Percentiles rank a stretch among this genome's conserved stretches.
phyloP scores from a whole-genome alignment of 2,329 filamentous ascomycete genomes.

The Chrysoporthe puriensis region DNA sequence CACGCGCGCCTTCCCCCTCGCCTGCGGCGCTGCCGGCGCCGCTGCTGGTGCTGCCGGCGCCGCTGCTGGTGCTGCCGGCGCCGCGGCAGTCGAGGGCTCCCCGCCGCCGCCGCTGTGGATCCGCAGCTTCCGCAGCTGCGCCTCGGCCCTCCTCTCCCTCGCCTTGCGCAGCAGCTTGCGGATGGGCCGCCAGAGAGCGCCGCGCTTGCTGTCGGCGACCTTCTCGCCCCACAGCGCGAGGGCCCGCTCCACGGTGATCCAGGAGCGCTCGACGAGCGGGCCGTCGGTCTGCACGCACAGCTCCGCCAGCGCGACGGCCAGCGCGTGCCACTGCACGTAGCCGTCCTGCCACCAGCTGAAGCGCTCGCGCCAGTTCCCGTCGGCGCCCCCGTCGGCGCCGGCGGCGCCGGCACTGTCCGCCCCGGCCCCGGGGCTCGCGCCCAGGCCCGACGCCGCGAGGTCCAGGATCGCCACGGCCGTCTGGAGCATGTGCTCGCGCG shows the following conservation, averaged over 20 bases:
- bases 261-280: constrained; percentile 51
- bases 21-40: neutral
- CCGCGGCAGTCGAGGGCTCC: neutral
- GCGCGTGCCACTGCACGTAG: constrained; percentile 59
- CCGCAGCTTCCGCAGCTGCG: constrained; percentile 35
- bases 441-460: constrained; percentile 38
- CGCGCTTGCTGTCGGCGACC: constrained; percentile 54
- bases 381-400: too few relatives aligned
- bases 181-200: constrained; percentile 58
- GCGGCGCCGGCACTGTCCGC: too few relatives aligned
- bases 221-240: constrained; percentile 47
- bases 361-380: constrained; percentile 32
- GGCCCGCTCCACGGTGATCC: constrained; percentile 50
- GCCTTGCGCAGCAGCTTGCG: constrained; percentile 57
- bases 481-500: constrained; percentile 48
- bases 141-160: constrained; percentile 42
- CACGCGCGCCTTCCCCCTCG: neutral
- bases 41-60: constrained; percentile 5
- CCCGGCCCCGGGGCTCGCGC: constrained; percentile 36
- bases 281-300: constrained; percentile 53
- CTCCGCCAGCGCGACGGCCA: constrained; percentile 57
- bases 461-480: constrained; percentile 53
- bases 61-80: constrained; percentile 3
- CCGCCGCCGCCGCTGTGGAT: constrained; percentile 26
- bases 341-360: constrained; percentile 54